These are phyloP conservation scores for Ophiostoma ulmi DNA, from an alignment of 2,329 filamentous ascomycete species.

Conservation along the genomic window DNA sequence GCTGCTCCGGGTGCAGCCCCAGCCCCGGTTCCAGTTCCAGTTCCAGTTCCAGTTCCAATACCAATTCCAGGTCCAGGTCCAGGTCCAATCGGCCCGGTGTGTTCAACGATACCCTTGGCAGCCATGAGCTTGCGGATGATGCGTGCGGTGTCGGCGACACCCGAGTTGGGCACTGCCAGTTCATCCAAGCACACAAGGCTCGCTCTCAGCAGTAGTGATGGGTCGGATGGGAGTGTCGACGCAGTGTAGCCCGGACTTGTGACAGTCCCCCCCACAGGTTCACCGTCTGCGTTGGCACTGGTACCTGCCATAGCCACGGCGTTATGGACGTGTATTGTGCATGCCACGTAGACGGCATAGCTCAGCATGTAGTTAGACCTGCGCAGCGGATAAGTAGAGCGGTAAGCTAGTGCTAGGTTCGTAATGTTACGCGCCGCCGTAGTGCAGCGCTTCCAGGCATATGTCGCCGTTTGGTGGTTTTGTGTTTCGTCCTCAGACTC, in stretches of 20 bases:
- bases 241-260: neutral
- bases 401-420: slow-evolving; percentile 33
- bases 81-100: neutral
- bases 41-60: neutral
- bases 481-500: neutral
- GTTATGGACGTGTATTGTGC: slow-evolving; percentile 40
- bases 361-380: slow-evolving; percentile 37
- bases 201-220: slow-evolving; percentile 28
- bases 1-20: neutral
- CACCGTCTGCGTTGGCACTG: neutral
- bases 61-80: neutral
- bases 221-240: neutral
- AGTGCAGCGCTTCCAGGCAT: slow-evolving; percentile 33
- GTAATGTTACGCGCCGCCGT: slow-evolving; percentile 37
- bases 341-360: slow-evolving; percentile 39
- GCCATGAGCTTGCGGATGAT: slow-evolving; percentile 24
- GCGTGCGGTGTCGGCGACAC: slow-evolving; percentile 21
- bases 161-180: slow-evolving; percentile 33
- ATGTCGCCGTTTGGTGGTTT: slow-evolving; percentile 13
- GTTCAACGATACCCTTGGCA: slow-evolving; percentile 22
- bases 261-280: neutral
- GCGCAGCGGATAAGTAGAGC: slow-evolving; percentile 33
- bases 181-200: slow-evolving; percentile 35
- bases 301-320: slow-evolving; percentile 30
- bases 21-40: too few relatives aligned